Evolutionary conservation across 495 filamentous ascomycete genomes (phyloP).

Genomic region (Letharia columbiana): DNA sequence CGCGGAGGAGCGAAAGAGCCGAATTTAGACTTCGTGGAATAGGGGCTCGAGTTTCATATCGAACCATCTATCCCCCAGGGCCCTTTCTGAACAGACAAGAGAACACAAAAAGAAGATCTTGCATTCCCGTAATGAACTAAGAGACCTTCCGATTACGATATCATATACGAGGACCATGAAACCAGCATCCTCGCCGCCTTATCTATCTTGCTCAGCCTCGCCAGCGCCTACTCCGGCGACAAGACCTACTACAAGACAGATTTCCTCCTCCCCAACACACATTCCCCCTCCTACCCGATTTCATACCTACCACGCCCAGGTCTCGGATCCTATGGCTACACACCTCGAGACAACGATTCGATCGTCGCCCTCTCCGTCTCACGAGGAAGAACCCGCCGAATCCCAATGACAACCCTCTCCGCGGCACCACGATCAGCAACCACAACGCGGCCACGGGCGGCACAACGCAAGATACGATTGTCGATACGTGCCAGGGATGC

Average conservation of each 20-base stretch:
- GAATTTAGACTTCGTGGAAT: too few relatives aligned
- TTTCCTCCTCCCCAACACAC: background rate
- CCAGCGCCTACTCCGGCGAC: conserved; percentile 26
- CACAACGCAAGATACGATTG: conserved; percentile 24
- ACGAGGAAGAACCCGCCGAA: conserved; percentile 28
- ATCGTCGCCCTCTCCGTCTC: conserved; percentile 33
- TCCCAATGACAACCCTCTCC: conserved; percentile 36
- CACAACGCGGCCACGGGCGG: conserved; percentile 15
- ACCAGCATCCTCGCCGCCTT: background rate
- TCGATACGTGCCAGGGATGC: conserved; percentile 30
- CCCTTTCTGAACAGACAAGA: too few relatives aligned
- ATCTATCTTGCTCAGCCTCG: background rate
- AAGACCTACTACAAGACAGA: conserved; percentile 37
- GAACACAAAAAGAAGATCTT: too few relatives aligned
- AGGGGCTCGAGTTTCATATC: too few relatives aligned
- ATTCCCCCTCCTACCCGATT: too few relatives aligned
- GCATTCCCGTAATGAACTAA: too few relatives aligned
- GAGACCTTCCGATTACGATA: too few relatives aligned
- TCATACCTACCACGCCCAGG: conserved; percentile 16
- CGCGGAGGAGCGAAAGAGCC: too few relatives aligned
- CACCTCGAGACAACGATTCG: conserved; percentile 19
- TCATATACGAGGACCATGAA: background rate
- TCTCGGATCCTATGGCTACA: conserved; percentile 36
- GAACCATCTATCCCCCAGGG: too few relatives aligned
- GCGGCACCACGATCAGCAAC: conserved; percentile 32